phyloP scores from a whole-genome alignment of 768 basidiomycete species.

The Amanita thiersii region DNA sequence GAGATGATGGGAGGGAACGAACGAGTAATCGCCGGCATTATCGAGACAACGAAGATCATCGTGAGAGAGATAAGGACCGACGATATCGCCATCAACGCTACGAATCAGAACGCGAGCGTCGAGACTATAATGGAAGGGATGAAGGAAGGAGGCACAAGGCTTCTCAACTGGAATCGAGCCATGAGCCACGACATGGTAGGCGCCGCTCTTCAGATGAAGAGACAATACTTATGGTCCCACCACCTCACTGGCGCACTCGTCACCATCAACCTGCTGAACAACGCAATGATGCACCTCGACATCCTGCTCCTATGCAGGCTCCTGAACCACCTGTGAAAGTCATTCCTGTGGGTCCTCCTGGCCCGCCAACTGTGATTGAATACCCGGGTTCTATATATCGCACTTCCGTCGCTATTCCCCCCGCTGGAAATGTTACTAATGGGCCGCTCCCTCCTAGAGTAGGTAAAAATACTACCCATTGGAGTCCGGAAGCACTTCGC shows the following conservation, averaged over 20 bases:
- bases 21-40: background rate
- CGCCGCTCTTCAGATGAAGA: conserved; percentile 1
- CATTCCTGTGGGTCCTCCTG: background rate
- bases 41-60: background rate
- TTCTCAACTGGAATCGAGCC: background rate
- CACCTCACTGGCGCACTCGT: conserved; percentile 2
- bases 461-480: background rate
- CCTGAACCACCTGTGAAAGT: background rate
- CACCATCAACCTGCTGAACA: background rate
- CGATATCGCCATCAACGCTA: background rate
- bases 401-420: background rate
- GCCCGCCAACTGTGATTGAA: conserved; percentile 3
- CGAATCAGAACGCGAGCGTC: background rate
- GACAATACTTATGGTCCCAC: conserved; percentile 6
- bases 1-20: background rate
- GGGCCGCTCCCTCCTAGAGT: background rate
- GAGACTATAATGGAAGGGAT: background rate
- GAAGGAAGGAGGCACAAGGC: background rate
- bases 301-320: background rate
- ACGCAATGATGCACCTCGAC: background rate
- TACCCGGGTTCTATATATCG: conserved; percentile 5
- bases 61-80: conserved; percentile 2
- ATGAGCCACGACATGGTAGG: background rate
- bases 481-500: conserved; percentile 2
- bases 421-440: background rate